A percentile compares a stretch with the other conserved stretches of the same genome.
Conservation (phyloP, 2,329 filamentous ascomycete genomes). For the Apiospora koreana region DNA sequence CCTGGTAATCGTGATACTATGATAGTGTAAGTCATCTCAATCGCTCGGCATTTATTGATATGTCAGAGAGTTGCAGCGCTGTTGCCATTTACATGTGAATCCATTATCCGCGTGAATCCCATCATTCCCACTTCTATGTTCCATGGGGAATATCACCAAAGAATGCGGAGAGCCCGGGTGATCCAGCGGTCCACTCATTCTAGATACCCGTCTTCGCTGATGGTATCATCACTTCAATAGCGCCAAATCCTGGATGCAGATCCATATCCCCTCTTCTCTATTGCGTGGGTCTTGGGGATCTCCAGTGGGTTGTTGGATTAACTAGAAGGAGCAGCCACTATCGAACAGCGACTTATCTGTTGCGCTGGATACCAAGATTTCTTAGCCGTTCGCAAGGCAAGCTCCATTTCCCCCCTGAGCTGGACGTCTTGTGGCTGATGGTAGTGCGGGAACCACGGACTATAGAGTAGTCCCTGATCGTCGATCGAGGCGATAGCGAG, state of each 20-base stretch:
- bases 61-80: no score
- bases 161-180: background rate
- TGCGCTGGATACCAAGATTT: background rate
- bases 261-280: background rate
- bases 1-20: background rate
- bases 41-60: background rate
- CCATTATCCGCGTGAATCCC: no score
- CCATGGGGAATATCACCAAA: background rate
- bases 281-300: background rate
- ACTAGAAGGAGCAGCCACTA: background rate
- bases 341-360: background rate
- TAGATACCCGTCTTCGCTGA: background rate
- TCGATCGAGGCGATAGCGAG: background rate
- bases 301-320: background rate
- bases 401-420: background rate
- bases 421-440: background rate
- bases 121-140: background rate
- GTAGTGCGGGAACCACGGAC: background rate
- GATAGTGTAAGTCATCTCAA: no score
- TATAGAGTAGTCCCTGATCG: background rate
- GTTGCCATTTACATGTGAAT: background rate
- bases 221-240: background rate
- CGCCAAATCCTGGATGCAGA: background rate
- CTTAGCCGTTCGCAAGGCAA: background rate
- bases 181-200: background rate